Evolutionary conservation across 495 filamentous ascomycete species (phyloP).

Genomic region (Amniculicola lignicola): DNA sequence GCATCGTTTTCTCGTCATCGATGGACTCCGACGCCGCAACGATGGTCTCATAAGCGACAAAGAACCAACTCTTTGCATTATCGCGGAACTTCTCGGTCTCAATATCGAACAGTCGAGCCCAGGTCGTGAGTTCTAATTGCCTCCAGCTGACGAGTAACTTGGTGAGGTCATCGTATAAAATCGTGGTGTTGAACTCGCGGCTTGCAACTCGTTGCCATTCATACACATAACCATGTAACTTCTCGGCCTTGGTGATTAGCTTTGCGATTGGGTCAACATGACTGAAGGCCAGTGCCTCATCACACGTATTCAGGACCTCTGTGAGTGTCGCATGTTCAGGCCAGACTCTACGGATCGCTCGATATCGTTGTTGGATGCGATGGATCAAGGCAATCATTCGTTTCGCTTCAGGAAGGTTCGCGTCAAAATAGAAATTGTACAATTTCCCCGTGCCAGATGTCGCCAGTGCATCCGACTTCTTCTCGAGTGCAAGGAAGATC

Average conservation of each 20-base stretch:
- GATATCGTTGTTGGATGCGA: slow-evolving; percentile 64
- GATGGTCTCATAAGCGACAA: slow-evolving; percentile 85
- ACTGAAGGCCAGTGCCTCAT: slow-evolving; percentile 67
- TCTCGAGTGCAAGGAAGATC: slow-evolving; percentile 47
- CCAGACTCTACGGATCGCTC: slow-evolving; percentile 64
- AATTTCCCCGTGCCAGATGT: slow-evolving; percentile 39
- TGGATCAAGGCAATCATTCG: slow-evolving; percentile 65
- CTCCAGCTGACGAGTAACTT: slow-evolving; percentile 79
- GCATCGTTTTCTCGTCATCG: slow-evolving; percentile 50
- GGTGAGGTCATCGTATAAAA: slow-evolving; percentile 71
- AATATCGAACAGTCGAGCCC: slow-evolving; percentile 83
- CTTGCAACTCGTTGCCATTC: slow-evolving; percentile 94
- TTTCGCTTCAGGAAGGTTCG: slow-evolving; percentile 69
- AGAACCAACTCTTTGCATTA: slow-evolving; percentile 91
- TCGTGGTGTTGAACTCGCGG: slow-evolving; percentile 64
- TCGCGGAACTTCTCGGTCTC: slow-evolving; percentile 71
- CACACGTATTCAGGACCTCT: slow-evolving; percentile 71
- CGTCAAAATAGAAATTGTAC: slow-evolving; percentile 87
- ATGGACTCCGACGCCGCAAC: slow-evolving; percentile 69
- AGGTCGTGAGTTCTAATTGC: slow-evolving; percentile 83
- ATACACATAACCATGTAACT: slow-evolving; percentile 73
- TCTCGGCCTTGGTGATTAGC: slow-evolving; percentile 77
- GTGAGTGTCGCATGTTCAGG: slow-evolving; percentile 70
- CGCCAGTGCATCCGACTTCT: slow-evolving; percentile 54
- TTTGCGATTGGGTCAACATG: slow-evolving; percentile 84